Evolutionary conservation across 139 green algal species (phyloP), one percentile per base, ranked within the genome.

Genomic region (Closterium sp.): DNA sequence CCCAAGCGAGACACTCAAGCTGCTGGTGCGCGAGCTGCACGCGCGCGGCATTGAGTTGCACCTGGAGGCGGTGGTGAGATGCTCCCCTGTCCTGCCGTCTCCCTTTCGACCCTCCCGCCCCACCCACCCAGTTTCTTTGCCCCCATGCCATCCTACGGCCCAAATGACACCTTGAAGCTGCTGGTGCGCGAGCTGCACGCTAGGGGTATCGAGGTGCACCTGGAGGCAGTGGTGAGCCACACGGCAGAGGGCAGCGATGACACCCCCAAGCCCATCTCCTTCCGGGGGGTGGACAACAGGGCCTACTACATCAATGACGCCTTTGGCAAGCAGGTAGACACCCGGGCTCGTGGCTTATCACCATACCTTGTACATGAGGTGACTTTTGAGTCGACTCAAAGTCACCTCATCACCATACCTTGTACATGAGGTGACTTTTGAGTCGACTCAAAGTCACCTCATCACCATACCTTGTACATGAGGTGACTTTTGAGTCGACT

Each of bases 211-310:
- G 98, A 99, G 97, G 97, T 94, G 64, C 55, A 38, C 16, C 92
- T 99, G 92, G 98, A 99, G 91, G 97, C 99, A 2, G 97, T 99
- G 85, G 99, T 99, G 96, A 99, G 99, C 95, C 98, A 99, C 96
- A 99, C 98, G 3, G 97, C 97, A 4, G 98, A 99, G 93, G 97
- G 97, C 86, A 99, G 98, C 94, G 96, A 99, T 85, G 90, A 94
- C 55, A 97, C 98, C 0, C 97, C 97, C 55, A 85, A 69, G 5
- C 96, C 96, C 9, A 88, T 99, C 23, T 98, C 95, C 28, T 98
- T 99, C 96, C 95, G 96, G 89, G 98, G 98, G 34, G 95, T 99
- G 85, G 98, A 99, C 95, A 99, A 99, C 95, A 93, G 96, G 0
- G 93, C 97, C 34, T 99, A 99, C 94, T 99, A 99, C 96, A 98